Base-by-base conservation (phyloP, 2,329 filamentous ascomycete genomes). In the Golovinomyces cichoracearum region DNA sequence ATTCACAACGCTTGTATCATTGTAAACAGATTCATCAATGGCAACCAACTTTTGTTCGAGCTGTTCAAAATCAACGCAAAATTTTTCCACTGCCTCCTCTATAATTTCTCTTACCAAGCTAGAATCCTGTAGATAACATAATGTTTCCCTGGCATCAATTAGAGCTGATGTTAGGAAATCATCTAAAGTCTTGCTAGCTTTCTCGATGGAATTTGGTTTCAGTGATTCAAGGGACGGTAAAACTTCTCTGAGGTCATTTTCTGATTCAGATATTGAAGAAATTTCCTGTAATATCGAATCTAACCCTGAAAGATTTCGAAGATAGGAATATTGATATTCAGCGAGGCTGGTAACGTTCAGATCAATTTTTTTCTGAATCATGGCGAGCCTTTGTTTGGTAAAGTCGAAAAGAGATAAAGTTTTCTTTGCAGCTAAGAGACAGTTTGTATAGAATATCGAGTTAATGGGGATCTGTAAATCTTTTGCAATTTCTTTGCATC, bases 91-190 rank as follows among this genome's bases (percentile, higher is more conserved):
- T 0, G 86, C 88, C 53, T 81, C 74, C 56, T 92, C 83, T 0
- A 83, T 90, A 45, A 93, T 73, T 44, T 77, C 69, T 45, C 83
- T 74, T 13, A 80, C 79, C 50, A 93, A 65, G 10, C 69, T 70
- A 1, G 80, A 73, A 57, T 83, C 81, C 52, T 80, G 76, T 1
- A 98, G 65, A 38, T 74, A 68, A 53, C 78, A 79, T 23, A 95
- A 63, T 51, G 84, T 83, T 47, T 90, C 81, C 56, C 83, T 76
- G 2, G 86, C 86, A 60, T 98, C 90, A 69, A 94, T 88, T 26
- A 93, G 70, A 2, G 88, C 90, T 1, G 84, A 92, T 0, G 90
- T 86, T 22, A 98, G 67, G 64, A 95, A 98, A 52, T 84, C 78
- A 58, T 98, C 90, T 5, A 98, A 68, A 37, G 71, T 72, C 57